These are phyloP conservation scores for Camelina laxa DNA, from an alignment of 345 rosid genomes.

Conservation along the genomic window DNA sequence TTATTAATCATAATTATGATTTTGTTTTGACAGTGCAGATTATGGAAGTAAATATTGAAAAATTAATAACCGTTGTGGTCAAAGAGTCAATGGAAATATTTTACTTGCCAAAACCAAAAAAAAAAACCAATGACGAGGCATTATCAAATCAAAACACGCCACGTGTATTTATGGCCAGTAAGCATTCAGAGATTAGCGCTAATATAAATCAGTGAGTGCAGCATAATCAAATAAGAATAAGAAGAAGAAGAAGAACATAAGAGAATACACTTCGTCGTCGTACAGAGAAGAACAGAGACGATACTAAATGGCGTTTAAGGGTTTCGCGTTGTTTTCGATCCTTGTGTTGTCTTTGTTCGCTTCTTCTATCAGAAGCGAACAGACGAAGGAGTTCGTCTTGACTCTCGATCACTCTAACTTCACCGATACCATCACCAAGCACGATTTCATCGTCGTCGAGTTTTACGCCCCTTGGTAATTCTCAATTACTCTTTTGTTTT, in stretches of 20 bases:
- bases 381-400: constrained; percentile 76
- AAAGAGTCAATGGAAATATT: constrained; percentile 29
- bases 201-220: constrained; percentile 14
- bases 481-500: neutral
- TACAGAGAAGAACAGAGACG: constrained; percentile 16
- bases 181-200: constrained; percentile 6
- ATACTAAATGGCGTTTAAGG: constrained; percentile 55
- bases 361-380: constrained; percentile 52
- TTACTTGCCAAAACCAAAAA: neutral
- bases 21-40: neutral
- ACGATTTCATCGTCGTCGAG: constrained; percentile 88
- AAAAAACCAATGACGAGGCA: constrained; percentile 32
- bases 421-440: constrained; percentile 72
- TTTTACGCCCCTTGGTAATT: constrained; percentile 96
- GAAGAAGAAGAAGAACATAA: neutral
- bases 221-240: neutral
- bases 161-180: constrained; percentile 16
- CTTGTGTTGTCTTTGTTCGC: constrained; percentile 46
- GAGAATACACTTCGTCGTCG: constrained; percentile 3
- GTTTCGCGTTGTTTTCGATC: constrained; percentile 44
- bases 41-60: constrained; percentile 31
- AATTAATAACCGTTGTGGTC: neutral
- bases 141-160: constrained; percentile 1
- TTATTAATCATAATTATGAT: neutral
- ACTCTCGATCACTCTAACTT: constrained; percentile 90